Evolutionary conservation across 208 protist species (phyloP), one percentile per base, ranked within the genome.

Genomic region (Leptomonas seymouri): DNA sequence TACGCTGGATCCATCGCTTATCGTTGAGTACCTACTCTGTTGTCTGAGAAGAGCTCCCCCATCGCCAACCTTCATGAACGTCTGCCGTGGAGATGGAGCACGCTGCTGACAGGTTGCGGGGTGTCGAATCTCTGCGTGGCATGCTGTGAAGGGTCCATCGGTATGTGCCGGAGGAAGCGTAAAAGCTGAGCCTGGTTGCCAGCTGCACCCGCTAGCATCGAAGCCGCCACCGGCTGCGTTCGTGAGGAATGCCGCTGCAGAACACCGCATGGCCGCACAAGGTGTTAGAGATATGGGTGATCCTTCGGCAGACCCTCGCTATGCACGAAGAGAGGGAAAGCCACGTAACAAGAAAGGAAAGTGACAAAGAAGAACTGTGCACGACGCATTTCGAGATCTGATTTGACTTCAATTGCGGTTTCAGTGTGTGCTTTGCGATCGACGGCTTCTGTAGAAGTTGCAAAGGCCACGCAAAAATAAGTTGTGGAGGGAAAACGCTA

Each of bases 191-290:
- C 28, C n/a, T 30, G 48, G 3, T 3, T 21, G 21, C 9, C 23
- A 12, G 15, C n/a, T 28, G 6, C 7, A 15, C 3, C 48, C 4
- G 21, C 21, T 3, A 53, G 15, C 48, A 28, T n/a, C 23, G 23
- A 3, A 18, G 18, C 14, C 30, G 51, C 28, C 15, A 20, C 6
- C 15, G 9, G 51, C 15, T 14, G 6, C 18, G 23, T 45, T 51
- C 2, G 41, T 42, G 14, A 62, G 28, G 30, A 74, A 56, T 20
- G 59, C 28, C n/a, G 59, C 46, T 28, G 50, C 55, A 42, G 28
- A 39, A 30, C 44, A 54, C 15, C 61, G 39, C 63, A 60, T 59
- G 34, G 34, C 3, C 7, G 34, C 34, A 9, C 34, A 39, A 9
- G 7, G 34, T 39, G 34, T 39, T 9, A n/a, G n/a, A n/a, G n/a